Base-by-base conservation (phyloP, 1,284 basidiomycete genomes). In the Puccinia novopanici region DNA sequence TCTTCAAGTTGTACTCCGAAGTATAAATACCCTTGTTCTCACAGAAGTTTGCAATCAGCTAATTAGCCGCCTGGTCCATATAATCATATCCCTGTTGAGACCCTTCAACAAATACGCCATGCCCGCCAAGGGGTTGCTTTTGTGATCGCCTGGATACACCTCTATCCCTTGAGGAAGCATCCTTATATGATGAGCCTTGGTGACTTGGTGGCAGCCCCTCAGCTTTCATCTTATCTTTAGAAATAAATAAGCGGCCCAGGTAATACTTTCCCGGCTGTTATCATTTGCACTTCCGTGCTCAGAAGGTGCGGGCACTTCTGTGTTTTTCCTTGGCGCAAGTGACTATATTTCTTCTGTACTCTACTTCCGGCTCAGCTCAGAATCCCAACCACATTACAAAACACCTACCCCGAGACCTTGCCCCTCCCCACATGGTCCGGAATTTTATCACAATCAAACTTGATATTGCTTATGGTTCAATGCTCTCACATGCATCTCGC, bases 391-490 rank as follows among this genome's bases (percentile, higher is more conserved):
- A 57, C 27, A n/a, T 37, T 13, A 42, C 15, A 8, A 0, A 65
- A 17, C 22, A n/a, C 63, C 40, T 45, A 37, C 24, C 22, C 63
- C 34, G 34, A 34, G 34, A 34, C 4, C 34, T 34, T 17, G 10
- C 2, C 42, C 42, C 15, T 30, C 13, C 63, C n/a, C 63, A 45
- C 63, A 65, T 65, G 63, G 63, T 65, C 42, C 17, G 63, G 34
- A 65, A 65, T 65, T 45, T 30, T 37, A 65, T 5, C 17, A 42
- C n/a, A 42, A 40, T 13, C 10, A 61, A 65, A 24, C 4, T 65
- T 65, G 63, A 65, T 45, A n/a, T n/a, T n/a, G 40, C 63, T 45
- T 42, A 65, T 65, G 63, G 40, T 65, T 45, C 63, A 65, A 45
- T 63, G 59, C 59, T 45, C 63, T n/a, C 63, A 65, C 5, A 9